Evolutionary conservation across 371 early-diverging fungal genomes (phyloP).

Genomic region (Mucor piriformis): DNA sequence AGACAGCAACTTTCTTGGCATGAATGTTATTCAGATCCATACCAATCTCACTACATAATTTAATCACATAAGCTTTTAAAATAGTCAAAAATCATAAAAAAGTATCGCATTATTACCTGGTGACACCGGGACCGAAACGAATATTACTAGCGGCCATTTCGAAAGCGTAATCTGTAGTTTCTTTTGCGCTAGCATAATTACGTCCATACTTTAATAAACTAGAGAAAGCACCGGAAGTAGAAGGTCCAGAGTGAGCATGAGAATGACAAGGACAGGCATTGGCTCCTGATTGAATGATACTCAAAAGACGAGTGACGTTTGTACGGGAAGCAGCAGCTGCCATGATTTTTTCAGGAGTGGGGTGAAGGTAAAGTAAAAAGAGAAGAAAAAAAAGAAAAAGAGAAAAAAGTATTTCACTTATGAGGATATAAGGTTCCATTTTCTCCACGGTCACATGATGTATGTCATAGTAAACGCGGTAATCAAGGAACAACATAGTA

Average conservation of each 20-base stretch:
- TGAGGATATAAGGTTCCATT: constrained; percentile 4
- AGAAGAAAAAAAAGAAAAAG: not conserved
- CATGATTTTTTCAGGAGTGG: constrained; percentile 26
- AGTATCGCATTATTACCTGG: constrained; percentile 43
- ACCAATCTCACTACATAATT: constrained; percentile 81
- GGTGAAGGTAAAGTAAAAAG: constrained; percentile 12
- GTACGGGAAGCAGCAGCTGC: constrained; percentile 54
- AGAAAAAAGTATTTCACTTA: not conserved
- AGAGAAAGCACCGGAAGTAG: constrained; percentile 37
- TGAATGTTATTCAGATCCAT: constrained; percentile 81
- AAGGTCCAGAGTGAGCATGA: constrained; percentile 42
- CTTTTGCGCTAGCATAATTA: constrained; percentile 49
- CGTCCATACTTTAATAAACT: constrained; percentile 51
- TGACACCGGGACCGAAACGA: constrained; percentile 86
- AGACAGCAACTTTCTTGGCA: constrained; percentile 82
- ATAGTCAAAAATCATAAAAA: not conserved
- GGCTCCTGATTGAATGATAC: constrained; percentile 46
- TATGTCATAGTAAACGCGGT: constrained; percentile 8
- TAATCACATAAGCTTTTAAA: not conserved
- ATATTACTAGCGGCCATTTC: constrained; percentile 92
- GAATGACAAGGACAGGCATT: constrained; percentile 61
- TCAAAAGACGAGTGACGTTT: constrained; percentile 51
- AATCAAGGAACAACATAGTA: not conserved
- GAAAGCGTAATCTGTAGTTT: constrained; percentile 75
- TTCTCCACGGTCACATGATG: constrained; percentile 33